Percentiles rank a stretch among this genome's conserved stretches.
Conservation (phyloP, 2,329 filamentous ascomycete species). For the Trichoderma simmonsii region DNA sequence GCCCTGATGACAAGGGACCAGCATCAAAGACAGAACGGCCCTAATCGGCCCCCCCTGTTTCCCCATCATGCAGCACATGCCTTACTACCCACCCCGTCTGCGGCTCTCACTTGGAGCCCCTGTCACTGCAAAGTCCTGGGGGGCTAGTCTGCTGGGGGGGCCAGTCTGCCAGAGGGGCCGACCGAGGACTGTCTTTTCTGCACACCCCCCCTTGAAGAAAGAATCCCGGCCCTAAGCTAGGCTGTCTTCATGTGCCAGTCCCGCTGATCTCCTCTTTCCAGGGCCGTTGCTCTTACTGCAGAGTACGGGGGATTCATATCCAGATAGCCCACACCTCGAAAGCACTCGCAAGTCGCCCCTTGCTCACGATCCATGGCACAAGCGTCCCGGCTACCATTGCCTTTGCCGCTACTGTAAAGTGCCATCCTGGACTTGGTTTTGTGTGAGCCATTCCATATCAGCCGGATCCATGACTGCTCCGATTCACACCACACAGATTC, state of each 20-base stretch:
- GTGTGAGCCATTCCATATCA: slow-evolving; percentile 18
- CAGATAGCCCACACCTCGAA: slow-evolving; percentile 20
- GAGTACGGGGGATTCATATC: slow-evolving; percentile 16
- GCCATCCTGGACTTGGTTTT: slow-evolving; percentile 8
- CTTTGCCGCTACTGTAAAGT: slow-evolving; percentile 18
- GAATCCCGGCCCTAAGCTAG: slow-evolving; percentile 14
- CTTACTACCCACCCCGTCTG: slow-evolving; percentile 15
- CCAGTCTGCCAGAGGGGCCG: slow-evolving; percentile 3
- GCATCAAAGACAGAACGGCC: slow-evolving; percentile 19
- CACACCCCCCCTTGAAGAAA: slow-evolving; percentile 8
- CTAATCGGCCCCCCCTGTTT: slow-evolving; percentile 19
- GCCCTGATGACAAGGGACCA: slow-evolving; percentile 12
- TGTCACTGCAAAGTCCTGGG: slow-evolving; percentile 16
- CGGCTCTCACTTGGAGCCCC: slow-evolving; percentile 17
- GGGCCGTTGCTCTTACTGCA: slow-evolving; percentile 16
- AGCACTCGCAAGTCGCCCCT: slow-evolving; percentile 8
- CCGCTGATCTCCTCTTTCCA: slow-evolving; percentile 20
- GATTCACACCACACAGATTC: slow-evolving; percentile 15
- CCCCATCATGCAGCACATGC: slow-evolving; percentile 20
- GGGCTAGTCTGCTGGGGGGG: slow-evolving; percentile 1
- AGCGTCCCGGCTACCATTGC: slow-evolving; percentile 17
- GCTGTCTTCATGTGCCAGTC: slow-evolving; percentile 19
- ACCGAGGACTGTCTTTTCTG: background rate
- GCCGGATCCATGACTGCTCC: slow-evolving; percentile 14
- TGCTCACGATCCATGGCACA: slow-evolving; percentile 19